These are phyloP conservation scores for Plasmodium fragile DNA, from an alignment of 169 alveolate species.

Conservation along the genomic window DNA sequence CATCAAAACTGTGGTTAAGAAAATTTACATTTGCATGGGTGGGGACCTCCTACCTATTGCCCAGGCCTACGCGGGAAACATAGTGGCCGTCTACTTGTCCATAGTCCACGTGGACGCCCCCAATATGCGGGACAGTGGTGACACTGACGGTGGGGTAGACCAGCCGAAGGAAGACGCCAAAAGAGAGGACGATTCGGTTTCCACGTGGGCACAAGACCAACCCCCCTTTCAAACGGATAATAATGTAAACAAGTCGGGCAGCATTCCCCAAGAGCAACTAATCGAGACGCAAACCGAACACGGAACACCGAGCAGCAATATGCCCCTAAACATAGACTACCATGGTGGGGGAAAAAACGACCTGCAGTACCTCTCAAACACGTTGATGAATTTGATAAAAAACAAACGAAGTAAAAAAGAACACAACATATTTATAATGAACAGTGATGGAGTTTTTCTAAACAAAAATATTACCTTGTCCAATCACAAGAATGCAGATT, in stretches of 20 bases:
- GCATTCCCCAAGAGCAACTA: neutral
- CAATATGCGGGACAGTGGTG: neutral
- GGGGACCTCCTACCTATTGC: conserved; percentile 87
- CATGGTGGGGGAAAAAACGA: neutral
- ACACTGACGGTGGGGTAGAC: neutral
- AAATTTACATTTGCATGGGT: conserved; percentile 86
- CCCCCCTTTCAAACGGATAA: neutral
- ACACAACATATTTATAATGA: conserved; percentile 70
- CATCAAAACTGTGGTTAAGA: conserved; percentile 57
- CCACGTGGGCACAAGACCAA: neutral
- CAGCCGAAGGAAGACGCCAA: neutral
- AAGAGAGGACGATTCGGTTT: neutral
- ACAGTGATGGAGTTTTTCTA: conserved; percentile 65
- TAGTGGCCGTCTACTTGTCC: conserved; percentile 84
- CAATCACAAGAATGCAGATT: conserved; percentile 24
- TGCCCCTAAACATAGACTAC: neutral
- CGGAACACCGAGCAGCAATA: neutral
- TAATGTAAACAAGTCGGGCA: neutral
- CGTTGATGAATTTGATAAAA: conserved; percentile 72
- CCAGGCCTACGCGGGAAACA: conserved; percentile 84
- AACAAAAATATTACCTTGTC: conserved; percentile 73
- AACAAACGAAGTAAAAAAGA: conserved; percentile 55
- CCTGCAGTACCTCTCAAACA: conserved; percentile 69
- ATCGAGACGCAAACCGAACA: neutral
- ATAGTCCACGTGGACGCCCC: conserved; percentile 11